phyloP scores from a whole-genome alignment of 257 asterid species.

The Agastache rugosa region DNA sequence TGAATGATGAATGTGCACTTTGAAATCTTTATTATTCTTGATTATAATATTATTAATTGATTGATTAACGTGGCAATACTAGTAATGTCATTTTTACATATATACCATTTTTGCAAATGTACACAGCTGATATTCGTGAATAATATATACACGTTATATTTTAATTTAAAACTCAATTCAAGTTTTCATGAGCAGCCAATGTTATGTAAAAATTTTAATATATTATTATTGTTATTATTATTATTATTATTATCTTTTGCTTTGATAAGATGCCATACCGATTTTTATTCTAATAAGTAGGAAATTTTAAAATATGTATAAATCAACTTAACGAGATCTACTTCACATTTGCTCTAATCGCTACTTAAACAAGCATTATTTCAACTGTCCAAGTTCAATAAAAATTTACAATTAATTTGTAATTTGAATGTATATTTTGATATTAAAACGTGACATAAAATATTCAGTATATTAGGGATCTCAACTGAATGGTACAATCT shows the following conservation, averaged over 20 bases:
- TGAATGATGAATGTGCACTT: conserved; percentile 1
- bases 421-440: background rate
- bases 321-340: background rate
- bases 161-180: too few species aligned
- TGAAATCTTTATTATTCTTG: background rate
- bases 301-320: too few species aligned
- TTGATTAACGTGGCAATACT: background rate
- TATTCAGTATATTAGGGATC: background rate
- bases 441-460: conserved; percentile 15
- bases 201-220: background rate
- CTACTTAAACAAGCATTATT: background rate
- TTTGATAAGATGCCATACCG: background rate
- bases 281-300: background rate
- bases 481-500: background rate
- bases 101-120: too few species aligned
- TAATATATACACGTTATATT: too few species aligned
- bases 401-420: background rate
- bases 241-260: background rate
- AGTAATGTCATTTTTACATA: too few species aligned
- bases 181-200: too few species aligned
- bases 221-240: background rate
- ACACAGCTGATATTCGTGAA: too few species aligned
- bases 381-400: background rate
- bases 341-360: background rate
- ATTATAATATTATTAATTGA: background rate